Conservation (phyloP, 306 rosid genomes). For the Chamaecrista fasciculata region DNA sequence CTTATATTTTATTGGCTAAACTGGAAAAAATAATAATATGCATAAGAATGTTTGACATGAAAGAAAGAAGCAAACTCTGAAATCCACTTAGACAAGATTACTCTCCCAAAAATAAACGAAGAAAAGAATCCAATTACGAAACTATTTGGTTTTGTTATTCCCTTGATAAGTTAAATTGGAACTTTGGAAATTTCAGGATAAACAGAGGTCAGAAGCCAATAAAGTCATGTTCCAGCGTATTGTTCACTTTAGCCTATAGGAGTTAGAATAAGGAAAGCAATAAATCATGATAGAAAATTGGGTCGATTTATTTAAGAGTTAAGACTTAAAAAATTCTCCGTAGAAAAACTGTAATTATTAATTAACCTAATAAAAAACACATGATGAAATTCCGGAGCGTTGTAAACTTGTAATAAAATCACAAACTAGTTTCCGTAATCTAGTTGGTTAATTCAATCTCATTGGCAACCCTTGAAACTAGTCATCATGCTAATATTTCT, state of each 20-base stretch:
- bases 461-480: too few species aligned
- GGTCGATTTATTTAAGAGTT: background rate
- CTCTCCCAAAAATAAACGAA: background rate
- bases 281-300: background rate
- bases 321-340: too few species aligned
- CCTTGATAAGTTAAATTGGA: background rate
- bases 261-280: background rate
- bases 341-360: too few species aligned
- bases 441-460: background rate
- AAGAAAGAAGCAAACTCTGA: background rate
- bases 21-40: too few species aligned
- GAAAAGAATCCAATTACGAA: background rate
- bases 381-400: too few species aligned
- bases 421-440: background rate
- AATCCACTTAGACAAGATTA: background rate
- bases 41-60: too few species aligned
- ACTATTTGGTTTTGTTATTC: background rate
- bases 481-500: background rate
- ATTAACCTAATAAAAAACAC: too few species aligned
- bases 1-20: too few species aligned
- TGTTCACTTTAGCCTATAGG: background rate
- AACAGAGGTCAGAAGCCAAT: background rate
- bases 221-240: background rate
- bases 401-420: too few species aligned
- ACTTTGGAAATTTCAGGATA: background rate